A percentile compares a stretch with the other conserved stretches of the same genome.
phyloP scores from a whole-genome alignment of 495 filamentous ascomycete species.

The Letharia columbiana region DNA sequence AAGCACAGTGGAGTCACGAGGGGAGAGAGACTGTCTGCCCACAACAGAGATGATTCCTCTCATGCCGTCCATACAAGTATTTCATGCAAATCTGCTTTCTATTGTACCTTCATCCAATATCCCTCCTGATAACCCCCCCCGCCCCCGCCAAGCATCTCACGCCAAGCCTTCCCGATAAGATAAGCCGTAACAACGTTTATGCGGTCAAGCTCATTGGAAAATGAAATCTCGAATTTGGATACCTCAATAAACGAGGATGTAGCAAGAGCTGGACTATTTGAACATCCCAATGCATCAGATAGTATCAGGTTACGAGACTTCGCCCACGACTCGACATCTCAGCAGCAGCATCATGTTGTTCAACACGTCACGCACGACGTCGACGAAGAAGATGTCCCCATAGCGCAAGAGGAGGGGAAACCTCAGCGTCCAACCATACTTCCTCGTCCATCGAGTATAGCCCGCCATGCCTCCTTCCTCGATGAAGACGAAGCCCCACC shows the following conservation, averaged over 20 bases:
- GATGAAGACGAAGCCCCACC: constrained; percentile 10
- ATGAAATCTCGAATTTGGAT: constrained; percentile 12
- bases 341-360: background rate
- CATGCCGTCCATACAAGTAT: background rate
- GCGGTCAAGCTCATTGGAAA: background rate
- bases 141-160: background rate
- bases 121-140: background rate
- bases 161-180: constrained; percentile 13
- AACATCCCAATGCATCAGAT: background rate
- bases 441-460: constrained; percentile 15
- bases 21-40: too few relatives aligned
- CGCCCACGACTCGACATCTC: background rate
- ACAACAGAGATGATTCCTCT: background rate
- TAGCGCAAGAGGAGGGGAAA: background rate
- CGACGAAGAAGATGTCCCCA: background rate
- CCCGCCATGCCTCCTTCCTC: constrained; percentile 12
- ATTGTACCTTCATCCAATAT: background rate
- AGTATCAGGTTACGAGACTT: background rate
- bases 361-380: background rate
- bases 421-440: constrained; percentile 11
- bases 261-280: background rate
- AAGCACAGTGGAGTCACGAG: background rate
- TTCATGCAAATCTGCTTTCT: background rate
- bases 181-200: background rate
- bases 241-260: background rate